Evolutionary conservation across 352 stramenopile species (phyloP), one percentile per base, ranked within the genome.

Genomic region (Pythium utonaiense): DNA sequence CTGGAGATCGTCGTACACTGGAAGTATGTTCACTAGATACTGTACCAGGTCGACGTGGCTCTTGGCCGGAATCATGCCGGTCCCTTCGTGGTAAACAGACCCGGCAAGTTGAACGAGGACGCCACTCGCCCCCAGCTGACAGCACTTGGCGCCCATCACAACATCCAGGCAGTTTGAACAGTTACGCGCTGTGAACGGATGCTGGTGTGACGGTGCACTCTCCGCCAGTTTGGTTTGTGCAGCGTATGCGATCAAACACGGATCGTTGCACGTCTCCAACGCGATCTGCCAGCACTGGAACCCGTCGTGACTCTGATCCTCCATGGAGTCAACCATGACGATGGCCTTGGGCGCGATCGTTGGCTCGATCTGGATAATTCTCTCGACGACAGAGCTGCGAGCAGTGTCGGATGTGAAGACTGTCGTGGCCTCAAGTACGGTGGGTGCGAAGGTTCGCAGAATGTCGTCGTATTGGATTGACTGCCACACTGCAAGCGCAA

Each of bases 1-100:
- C 57, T 88, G 69, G 10, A 89, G 60, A n/a, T 84, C 77, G 57
- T 89, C 81, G 38, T 78, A 87, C 6, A 87, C 70, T 16, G 79
- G 75, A 48, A 89, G 49, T 49, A 77, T 67, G 13, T 65, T 67
- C 17, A 76, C 73, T 22, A 91, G 71, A 38, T 85, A 75, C 44
- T 87, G 79, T 8, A 88, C 51, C n/a, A 89, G 55, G 16, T 83
- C 60, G 25, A 83, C 66, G 10, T 67, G 62, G 65, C 21, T 78
- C 64, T 17, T 62, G 14, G 22, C 47, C 59, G 58, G 58, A 19
- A 69, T 21, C 12, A 57, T 54, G n/a, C 58, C 49, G n/a, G 72
- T 36, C 3, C 49, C 51, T n/a, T 78, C 67, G 53, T 83, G 80
- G 13, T 57, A 56, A 17, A 65, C 58, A 0, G 71, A 80, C 1